Evolutionary conservation across 2,329 filamentous ascomycete species (phyloP).

Genomic region (Penicillium sumatraense): DNA sequence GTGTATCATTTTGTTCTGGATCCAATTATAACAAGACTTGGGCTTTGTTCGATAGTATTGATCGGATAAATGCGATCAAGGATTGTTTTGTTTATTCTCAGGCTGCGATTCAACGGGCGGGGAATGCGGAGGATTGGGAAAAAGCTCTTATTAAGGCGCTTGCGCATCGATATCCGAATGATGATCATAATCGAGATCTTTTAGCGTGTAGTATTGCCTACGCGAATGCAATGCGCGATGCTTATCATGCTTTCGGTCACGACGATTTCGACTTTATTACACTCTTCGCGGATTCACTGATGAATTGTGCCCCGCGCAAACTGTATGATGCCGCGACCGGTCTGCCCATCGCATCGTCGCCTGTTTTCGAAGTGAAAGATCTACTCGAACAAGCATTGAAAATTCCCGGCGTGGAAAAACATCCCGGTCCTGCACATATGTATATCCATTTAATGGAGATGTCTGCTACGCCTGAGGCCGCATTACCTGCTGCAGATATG

Average conservation of each 20-base stretch:
- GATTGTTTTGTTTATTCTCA: constrained; percentile 19
- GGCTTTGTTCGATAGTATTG: constrained; percentile 20
- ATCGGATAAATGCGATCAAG: constrained; percentile 19
- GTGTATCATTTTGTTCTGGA: constrained; percentile 24
- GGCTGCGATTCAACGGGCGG: constrained; percentile 12
- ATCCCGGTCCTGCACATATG: constrained; percentile 73
- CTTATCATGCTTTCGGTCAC: constrained; percentile 18
- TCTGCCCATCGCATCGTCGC: constrained; percentile 46
- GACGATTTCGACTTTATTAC: constrained; percentile 65
- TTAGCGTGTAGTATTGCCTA: constrained; percentile 18
- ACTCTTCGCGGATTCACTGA: constrained; percentile 66
- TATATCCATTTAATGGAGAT: constrained; percentile 80
- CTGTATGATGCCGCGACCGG: constrained; percentile 63
- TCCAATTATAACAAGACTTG: constrained; percentile 30
- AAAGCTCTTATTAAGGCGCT: constrained; percentile 23
- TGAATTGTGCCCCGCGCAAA: constrained; percentile 67
- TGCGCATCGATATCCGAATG: constrained; percentile 24
- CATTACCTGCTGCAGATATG: constrained; percentile 62
- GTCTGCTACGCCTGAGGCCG: constrained; percentile 67
- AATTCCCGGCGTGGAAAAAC: constrained; percentile 53
- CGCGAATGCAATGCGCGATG: constrained; percentile 20
- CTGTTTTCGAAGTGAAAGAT: constrained; percentile 59
- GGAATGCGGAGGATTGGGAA: constrained; percentile 28
- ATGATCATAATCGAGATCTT: constrained; percentile 16
- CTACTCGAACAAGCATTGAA: constrained; percentile 64